phyloP scores from a whole-genome alignment of 441 rosid species.

The Euphorbia celastroides region DNA sequence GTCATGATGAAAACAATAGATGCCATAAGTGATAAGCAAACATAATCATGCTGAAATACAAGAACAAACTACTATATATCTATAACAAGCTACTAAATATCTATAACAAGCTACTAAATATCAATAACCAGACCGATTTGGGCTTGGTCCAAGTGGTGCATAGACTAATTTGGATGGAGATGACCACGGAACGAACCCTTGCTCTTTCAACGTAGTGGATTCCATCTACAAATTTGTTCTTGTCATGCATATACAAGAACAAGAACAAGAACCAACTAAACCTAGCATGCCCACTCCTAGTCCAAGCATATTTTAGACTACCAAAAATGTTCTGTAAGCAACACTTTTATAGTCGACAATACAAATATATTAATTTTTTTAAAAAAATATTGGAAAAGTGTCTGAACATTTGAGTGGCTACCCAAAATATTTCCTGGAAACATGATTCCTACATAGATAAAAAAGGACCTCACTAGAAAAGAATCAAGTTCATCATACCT shows the following conservation, averaged over 20 bases:
- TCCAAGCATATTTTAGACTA: not conserved
- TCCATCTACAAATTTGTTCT: not conserved
- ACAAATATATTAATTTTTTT: too few relatives aligned
- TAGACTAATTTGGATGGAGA: too few relatives aligned
- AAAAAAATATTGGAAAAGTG: too few relatives aligned
- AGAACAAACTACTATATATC: too few relatives aligned
- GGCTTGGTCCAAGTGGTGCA: too few relatives aligned
- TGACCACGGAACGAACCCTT: too few relatives aligned
- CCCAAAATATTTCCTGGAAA: not conserved
- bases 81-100: not conserved
- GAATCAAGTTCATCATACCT: slow-evolving; percentile 40
- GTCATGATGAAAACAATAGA: not conserved
- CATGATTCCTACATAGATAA: slow-evolving; percentile 5
- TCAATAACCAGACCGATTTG: too few relatives aligned
- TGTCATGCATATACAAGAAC: not conserved
- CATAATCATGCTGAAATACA: too few relatives aligned
- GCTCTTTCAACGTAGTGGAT: not conserved
- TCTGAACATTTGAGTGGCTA: not conserved
- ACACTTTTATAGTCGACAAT: too few relatives aligned
- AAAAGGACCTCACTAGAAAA: not conserved
- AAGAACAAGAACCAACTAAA: not conserved
- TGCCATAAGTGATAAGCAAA: not conserved
- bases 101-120: not conserved
- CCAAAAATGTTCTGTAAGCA: slow-evolving; percentile 1
- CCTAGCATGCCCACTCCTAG: not conserved